Percentiles rank a stretch among this genome's conserved stretches.
Evolutionary conservation across 1,139 yeast genomes (phyloP).

Genomic region (Pichia sp.): DNA sequence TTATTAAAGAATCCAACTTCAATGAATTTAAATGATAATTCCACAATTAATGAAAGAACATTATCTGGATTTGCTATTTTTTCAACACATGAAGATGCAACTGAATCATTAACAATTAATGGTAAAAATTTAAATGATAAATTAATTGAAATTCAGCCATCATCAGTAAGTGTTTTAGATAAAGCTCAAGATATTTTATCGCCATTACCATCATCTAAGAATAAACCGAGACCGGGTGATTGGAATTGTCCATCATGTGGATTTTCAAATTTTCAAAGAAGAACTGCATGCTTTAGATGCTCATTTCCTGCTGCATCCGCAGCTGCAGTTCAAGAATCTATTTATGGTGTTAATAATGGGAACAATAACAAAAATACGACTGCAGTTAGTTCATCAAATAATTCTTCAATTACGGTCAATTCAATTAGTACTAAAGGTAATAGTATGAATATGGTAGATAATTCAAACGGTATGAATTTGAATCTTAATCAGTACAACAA

Average conservation of each 20-base stretch:
- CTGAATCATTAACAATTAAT: constrained; percentile 68
- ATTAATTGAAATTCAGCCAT: constrained; percentile 80
- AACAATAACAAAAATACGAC: too few species aligned
- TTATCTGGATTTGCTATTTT: constrained; percentile 79
- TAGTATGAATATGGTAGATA: constrained; percentile 11
- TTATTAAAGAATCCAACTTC: constrained; percentile 54
- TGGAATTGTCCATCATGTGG: constrained; percentile 98
- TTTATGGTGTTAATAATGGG: constrained; percentile 25
- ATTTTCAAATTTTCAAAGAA: constrained; percentile 86
- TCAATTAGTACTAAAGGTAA: constrained; percentile 14
- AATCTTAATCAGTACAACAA: constrained; percentile 15
- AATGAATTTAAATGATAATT: neutral
- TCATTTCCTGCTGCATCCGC: constrained; percentile 81
- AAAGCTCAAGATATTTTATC: constrained; percentile 74
- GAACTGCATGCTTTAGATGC: constrained; percentile 92
- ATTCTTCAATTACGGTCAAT: neutral
- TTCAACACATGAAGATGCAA: constrained; percentile 79
- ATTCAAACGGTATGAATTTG: constrained; percentile 7
- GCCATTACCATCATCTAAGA: constrained; percentile 83
- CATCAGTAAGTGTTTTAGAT: constrained; percentile 70
- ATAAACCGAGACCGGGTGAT: constrained; percentile 93
- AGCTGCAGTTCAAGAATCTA: constrained; percentile 54
- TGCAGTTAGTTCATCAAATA: too few species aligned
- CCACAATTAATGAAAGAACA: constrained; percentile 10
- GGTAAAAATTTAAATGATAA: constrained; percentile 73